Base-by-base conservation (phyloP, 768 basidiomycete genomes). In the Lactifluus subvellereus region DNA sequence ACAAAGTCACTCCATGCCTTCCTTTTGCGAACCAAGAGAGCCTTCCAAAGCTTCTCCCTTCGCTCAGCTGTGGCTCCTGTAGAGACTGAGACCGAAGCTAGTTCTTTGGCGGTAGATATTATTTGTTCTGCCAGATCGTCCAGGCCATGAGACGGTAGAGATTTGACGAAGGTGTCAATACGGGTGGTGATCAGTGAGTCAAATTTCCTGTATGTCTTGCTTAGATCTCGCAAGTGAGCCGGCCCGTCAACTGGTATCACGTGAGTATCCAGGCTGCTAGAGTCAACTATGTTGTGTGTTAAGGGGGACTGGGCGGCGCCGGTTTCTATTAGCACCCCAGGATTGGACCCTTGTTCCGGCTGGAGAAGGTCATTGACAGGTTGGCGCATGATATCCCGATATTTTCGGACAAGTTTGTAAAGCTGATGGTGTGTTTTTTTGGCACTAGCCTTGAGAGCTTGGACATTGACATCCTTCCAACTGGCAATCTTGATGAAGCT, bases 381-480 rank as follows among this genome's bases (percentile, higher is more conserved):
- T 71, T 91, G 85, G 50, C 87, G 84, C n/a, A 98, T 79, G 27
- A 91, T 73, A 49, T 92, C 89, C n/a, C 94, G 84, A 78, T 94
- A 96, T 76, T 93, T 97, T 56, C 92, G 84, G 62, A 98, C 83
- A 66, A 85, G 82, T 72, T 91, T 93, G 82, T 92, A 94, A 2
- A 99, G 77, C 66, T 95, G 91, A 62, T 86, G 87, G 72, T 99
- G 97, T 1, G 93, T 94, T 69, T 80, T 85, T 62, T 89, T 85
- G 0, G 97, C 94, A 71, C 94, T 97, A 64, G 89, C 87, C 72
- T 89, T 91, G 61, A 99, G 79, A 2, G 97, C 94, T 66, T 91
- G 88, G 10, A 98, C 89, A 69, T 98, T 99, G 71, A 94, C 78
- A 71, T 99, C 97, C 74, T 91, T 97, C 97, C 97, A 98, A 70